Percentiles rank a stretch among this genome's conserved stretches.
These are phyloP conservation scores for Aureobasidium lini DNA, from an alignment of 2,329 filamentous ascomycete genomes.

Conservation along the genomic window DNA sequence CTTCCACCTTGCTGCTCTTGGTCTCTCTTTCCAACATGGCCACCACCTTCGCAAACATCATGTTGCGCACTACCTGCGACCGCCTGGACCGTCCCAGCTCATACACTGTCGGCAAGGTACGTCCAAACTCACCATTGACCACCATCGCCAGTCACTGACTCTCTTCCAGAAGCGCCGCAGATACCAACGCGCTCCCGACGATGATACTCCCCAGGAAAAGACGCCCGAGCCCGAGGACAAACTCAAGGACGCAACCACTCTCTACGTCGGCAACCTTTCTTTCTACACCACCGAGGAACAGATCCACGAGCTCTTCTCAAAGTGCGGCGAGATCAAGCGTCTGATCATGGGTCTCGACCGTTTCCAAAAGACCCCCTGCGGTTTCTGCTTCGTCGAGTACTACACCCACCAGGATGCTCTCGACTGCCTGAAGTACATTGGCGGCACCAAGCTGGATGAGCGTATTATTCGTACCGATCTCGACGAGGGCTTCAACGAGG, in stretches of 20 bases:
- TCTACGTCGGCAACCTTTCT: conserved; percentile 95
- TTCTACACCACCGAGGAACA: conserved; percentile 99
- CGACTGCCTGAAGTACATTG: conserved; percentile 97
- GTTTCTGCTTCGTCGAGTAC: conserved; percentile 99
- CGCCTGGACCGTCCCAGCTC: conserved; percentile 89
- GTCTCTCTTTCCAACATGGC: background rate
- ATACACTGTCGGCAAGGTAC: conserved; percentile 79
- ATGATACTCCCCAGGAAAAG: conserved; percentile 30
- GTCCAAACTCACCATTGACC: conserved; percentile 18
- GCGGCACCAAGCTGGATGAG: conserved; percentile 96
- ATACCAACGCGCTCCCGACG: conserved; percentile 51
- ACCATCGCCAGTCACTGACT: conserved; percentile 7
- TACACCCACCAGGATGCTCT: conserved; percentile 96
- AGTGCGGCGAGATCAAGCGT: conserved; percentile 92
- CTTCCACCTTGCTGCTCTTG: background rate
- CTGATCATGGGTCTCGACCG: conserved; percentile 96
- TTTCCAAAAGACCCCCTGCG: conserved; percentile 95
- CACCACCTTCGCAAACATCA: conserved; percentile 5
- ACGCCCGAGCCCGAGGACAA: conserved; percentile 64
- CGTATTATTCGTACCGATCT: conserved; percentile 91
- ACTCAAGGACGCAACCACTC: conserved; percentile 78
- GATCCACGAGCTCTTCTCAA: conserved; percentile 66
- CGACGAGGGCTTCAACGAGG: conserved; percentile 92
- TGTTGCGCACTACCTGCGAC: conserved; percentile 67
- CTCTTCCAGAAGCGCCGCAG: conserved; percentile 59